A percentile compares a stretch with the other conserved stretches of the same genome.
Conservation (phyloP, 345 rosid genomes). For the Pugionium dolabratum region DNA sequence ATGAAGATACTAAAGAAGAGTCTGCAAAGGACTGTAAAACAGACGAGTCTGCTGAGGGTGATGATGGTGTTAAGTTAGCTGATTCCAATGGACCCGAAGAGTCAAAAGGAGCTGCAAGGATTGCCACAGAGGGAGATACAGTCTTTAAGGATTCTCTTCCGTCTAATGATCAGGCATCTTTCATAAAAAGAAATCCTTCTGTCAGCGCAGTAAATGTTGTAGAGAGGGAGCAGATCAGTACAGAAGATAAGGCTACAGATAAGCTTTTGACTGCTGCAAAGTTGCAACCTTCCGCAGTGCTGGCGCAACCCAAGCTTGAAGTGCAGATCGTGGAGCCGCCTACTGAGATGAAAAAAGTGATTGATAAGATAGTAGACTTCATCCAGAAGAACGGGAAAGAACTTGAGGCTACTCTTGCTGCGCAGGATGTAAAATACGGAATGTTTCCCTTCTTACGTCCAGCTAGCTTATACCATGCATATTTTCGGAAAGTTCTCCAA, state of each 20-base stretch:
- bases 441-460: slow-evolving; percentile 88
- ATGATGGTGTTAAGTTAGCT: slow-evolving; percentile 35
- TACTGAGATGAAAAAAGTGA: slow-evolving; percentile 73
- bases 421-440: slow-evolving; percentile 77
- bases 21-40: slow-evolving; percentile 37
- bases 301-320: slow-evolving; percentile 47
- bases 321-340: slow-evolving; percentile 75
- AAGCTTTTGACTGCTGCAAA: slow-evolving; percentile 41
- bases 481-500: slow-evolving; percentile 65
- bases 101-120: slow-evolving; percentile 36
- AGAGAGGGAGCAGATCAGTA: slow-evolving; percentile 46
- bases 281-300: slow-evolving; percentile 41
- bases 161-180: slow-evolving; percentile 49
- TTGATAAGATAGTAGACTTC: slow-evolving; percentile 94
- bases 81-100: slow-evolving; percentile 46
- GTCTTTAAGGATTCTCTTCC: slow-evolving; percentile 43
- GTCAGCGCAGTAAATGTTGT: slow-evolving; percentile 49
- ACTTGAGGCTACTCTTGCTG: slow-evolving; percentile 79
- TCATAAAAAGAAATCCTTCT: slow-evolving; percentile 56
- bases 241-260: slow-evolving; percentile 43
- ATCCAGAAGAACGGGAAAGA: slow-evolving; percentile 77
- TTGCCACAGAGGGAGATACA: slow-evolving; percentile 41
- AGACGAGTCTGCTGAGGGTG: slow-evolving; percentile 37
- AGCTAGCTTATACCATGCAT: slow-evolving; percentile 62
- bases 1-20: slow-evolving; percentile 63